Percentiles rank a stretch among this genome's conserved stretches.
phyloP scores from a whole-genome alignment of 2,329 filamentous ascomycete genomes.

The Ceratocystis lukuohia region DNA sequence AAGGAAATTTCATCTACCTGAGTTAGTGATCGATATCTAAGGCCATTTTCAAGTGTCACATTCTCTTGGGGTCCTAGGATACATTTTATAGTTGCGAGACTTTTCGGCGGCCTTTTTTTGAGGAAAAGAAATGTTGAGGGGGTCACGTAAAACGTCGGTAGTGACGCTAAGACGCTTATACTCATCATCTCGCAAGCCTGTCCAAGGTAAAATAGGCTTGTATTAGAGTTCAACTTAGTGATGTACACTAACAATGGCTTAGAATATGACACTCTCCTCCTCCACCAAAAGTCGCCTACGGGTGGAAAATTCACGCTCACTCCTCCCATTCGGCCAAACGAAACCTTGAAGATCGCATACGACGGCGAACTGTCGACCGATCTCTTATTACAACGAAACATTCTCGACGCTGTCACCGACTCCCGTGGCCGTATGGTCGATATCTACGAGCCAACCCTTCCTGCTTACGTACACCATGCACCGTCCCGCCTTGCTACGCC shows the following conservation, averaged over 20 bases:
- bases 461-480: conserved; percentile 53
- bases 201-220: conserved; percentile 11
- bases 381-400: conserved; percentile 49
- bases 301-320: conserved; percentile 30
- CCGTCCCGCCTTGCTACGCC: conserved; percentile 62
- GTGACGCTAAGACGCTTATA: conserved; percentile 9
- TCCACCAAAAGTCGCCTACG: conserved; percentile 28
- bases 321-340: conserved; percentile 26
- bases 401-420: conserved; percentile 46
- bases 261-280: conserved; percentile 32
- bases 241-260: background rate
- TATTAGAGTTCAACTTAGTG: background rate
- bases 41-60: no score
- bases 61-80: no score
- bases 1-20: conserved; percentile 12
- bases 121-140: background rate
- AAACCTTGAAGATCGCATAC: conserved; percentile 30
- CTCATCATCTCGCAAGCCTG: conserved; percentile 11
- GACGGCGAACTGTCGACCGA: conserved; percentile 36
- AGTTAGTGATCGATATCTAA: no score
- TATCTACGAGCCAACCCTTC: conserved; percentile 52
- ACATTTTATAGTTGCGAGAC: background rate
- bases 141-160: background rate
- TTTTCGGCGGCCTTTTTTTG: background rate
- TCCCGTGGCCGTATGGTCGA: conserved; percentile 38